phyloP scores from a whole-genome alignment of 129 eudicot species.

The Flaveria bidentis region DNA sequence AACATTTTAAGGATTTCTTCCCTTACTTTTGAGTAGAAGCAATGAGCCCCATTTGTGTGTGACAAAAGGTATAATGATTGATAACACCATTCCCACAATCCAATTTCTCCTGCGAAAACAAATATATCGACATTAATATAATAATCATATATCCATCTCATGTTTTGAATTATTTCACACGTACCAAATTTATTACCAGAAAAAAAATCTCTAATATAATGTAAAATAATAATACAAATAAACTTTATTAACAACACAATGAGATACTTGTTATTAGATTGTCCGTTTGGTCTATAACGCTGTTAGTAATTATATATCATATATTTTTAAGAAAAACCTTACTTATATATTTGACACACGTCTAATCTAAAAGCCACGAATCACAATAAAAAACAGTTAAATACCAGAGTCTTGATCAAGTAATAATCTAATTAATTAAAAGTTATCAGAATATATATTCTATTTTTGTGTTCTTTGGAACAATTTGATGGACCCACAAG shows the following conservation, averaged over 20 bases:
- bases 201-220: too few relatives aligned
- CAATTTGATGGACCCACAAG: background rate
- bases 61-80: conserved; percentile 46
- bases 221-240: background rate
- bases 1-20: background rate
- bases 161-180: background rate
- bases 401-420: background rate
- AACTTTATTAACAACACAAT: background rate
- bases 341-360: too few relatives aligned
- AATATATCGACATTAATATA: background rate
- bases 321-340: too few relatives aligned
- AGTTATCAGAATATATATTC: background rate
- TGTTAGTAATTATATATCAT: too few relatives aligned
- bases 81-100: conserved; percentile 41
- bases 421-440: too few relatives aligned
- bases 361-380: background rate
- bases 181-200: background rate
- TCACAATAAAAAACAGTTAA: background rate
- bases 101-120: conserved; percentile 44
- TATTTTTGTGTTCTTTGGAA: background rate
- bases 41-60: conserved; percentile 52
- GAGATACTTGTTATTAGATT: too few relatives aligned
- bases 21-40: conserved; percentile 42
- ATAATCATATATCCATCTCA: background rate
- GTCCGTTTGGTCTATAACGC: too few relatives aligned